Evolutionary conservation across 2,329 filamentous ascomycete genomes (phyloP).

Genomic region (Intubia oerlemansii): DNA sequence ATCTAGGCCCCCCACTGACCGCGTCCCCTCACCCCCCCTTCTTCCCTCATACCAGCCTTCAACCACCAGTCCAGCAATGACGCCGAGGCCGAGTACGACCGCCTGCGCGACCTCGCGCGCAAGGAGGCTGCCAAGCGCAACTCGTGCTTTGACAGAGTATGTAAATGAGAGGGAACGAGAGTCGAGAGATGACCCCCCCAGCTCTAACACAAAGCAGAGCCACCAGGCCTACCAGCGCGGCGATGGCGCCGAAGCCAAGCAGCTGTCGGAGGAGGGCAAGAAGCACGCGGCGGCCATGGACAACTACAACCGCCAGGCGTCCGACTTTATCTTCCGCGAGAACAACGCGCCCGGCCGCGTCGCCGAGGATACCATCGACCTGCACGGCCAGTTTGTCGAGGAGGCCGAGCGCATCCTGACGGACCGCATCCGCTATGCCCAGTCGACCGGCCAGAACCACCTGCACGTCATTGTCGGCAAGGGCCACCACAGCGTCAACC

Average conservation of each 20-base stretch:
- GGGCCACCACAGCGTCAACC: slow-evolving; percentile 64
- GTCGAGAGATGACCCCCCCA: not conserved
- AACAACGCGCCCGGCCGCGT: slow-evolving; percentile 69
- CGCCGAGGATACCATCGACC: slow-evolving; percentile 64
- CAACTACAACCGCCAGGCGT: slow-evolving; percentile 74
- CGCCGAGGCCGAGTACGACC: slow-evolving; percentile 76
- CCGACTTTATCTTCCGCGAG: slow-evolving; percentile 85
- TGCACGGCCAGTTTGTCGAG: slow-evolving; percentile 87
- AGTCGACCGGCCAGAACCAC: slow-evolving; percentile 52
- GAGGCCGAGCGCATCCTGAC: slow-evolving; percentile 86
- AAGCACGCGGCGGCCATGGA: slow-evolving; percentile 67
- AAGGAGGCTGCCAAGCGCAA: slow-evolving; percentile 61
- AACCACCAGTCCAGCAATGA: slow-evolving; percentile 46
- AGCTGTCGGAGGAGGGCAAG: slow-evolving; percentile 71
- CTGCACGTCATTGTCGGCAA: slow-evolving; percentile 92
- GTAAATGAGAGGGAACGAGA: no score
- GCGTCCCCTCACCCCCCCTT: no score
- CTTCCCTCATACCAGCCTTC: slow-evolving; percentile 57
- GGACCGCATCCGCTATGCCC: slow-evolving; percentile 62
- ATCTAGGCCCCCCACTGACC: slow-evolving; percentile 1
- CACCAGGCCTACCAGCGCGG: slow-evolving; percentile 65
- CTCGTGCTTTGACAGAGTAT: slow-evolving; percentile 52
- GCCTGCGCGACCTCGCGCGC: slow-evolving; percentile 63
- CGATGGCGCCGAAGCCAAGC: slow-evolving; percentile 66
- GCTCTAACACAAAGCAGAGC: slow-evolving; percentile 22